Conservation (phyloP, 176 grass and related monocot genomes). For the Triticum monococcum region DNA sequence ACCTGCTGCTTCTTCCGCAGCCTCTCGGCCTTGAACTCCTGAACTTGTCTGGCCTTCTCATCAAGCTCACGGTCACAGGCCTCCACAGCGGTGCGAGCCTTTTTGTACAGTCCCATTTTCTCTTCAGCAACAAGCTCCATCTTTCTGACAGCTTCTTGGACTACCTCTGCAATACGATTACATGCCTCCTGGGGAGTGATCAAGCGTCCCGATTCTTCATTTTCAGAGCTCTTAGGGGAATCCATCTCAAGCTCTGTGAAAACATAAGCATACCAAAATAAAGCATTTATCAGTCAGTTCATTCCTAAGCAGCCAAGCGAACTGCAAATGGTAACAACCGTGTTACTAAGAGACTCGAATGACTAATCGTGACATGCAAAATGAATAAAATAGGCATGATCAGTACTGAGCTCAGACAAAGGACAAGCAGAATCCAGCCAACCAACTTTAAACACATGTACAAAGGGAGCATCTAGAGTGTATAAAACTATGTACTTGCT, state of each 20-base stretch:
- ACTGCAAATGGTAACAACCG: neutral
- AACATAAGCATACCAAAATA: constrained; percentile 7
- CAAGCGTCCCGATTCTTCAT: constrained; percentile 66
- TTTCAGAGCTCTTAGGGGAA: constrained; percentile 60
- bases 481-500: neutral
- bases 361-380: neutral
- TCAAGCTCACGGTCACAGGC: constrained; percentile 77
- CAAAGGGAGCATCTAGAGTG: neutral
- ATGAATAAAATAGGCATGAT: neutral
- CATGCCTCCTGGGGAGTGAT: constrained; percentile 97
- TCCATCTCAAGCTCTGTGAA: constrained; percentile 81
- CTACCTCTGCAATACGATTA: constrained; percentile 88
- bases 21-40: constrained; percentile 60
- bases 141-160: constrained; percentile 92
- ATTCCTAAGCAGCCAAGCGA: neutral
- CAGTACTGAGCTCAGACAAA: neutral
- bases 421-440: neutral
- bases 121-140: constrained; percentile 98
- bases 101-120: constrained; percentile 77
- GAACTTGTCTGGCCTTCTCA: constrained; percentile 77
- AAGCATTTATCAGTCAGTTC: neutral
- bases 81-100: constrained; percentile 64
- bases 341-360: neutral
- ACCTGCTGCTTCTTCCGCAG: constrained; percentile 85
- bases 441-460: neutral